Conservation (phyloP, 306 rosid genomes). For the Alnus rubra region DNA sequence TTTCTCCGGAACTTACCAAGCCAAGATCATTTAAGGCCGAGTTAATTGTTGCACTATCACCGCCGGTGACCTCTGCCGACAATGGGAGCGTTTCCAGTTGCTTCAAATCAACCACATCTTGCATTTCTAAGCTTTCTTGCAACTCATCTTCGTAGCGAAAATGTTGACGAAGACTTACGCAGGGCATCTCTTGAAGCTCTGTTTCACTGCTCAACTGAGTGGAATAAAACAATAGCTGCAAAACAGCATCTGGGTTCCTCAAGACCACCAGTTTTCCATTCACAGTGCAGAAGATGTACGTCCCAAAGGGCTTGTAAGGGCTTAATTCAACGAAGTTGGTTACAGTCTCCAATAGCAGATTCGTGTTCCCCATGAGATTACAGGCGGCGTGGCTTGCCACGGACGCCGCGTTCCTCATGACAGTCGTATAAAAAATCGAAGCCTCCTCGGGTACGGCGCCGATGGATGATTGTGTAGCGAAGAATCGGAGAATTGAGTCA, state of each 20-base stretch:
- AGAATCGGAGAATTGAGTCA: slow-evolving; percentile 28
- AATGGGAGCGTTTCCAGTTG: slow-evolving; percentile 45
- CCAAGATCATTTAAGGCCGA: slow-evolving; percentile 62
- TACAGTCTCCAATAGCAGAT: slow-evolving; percentile 52
- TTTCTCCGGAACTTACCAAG: slow-evolving; percentile 44
- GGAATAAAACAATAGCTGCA: slow-evolving; percentile 64
- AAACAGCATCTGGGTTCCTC: slow-evolving; percentile 62
- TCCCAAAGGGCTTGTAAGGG: slow-evolving; percentile 86
- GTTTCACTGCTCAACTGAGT: slow-evolving; percentile 37
- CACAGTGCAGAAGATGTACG: slow-evolving; percentile 55
- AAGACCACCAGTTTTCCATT: slow-evolving; percentile 44
- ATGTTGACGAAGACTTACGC: slow-evolving; percentile 50
- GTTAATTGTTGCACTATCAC: slow-evolving; percentile 22
- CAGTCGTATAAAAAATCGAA: slow-evolving; percentile 36
- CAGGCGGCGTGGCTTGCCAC: slow-evolving; percentile 65
- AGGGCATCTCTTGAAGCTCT: slow-evolving; percentile 31
- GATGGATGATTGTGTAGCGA: slow-evolving; percentile 23
- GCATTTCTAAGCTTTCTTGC: slow-evolving; percentile 36
- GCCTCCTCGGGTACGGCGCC: not conserved
- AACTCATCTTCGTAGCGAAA: slow-evolving; percentile 36
- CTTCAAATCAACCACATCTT: slow-evolving; percentile 34
- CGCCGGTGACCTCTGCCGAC: slow-evolving; percentile 30
- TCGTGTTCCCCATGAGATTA: slow-evolving; percentile 69
- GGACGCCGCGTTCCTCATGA: slow-evolving; percentile 53
- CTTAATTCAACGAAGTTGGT: slow-evolving; percentile 51